Conservation (phyloP, 2,329 filamentous ascomycete species). For the Colletotrichum sublineola region DNA sequence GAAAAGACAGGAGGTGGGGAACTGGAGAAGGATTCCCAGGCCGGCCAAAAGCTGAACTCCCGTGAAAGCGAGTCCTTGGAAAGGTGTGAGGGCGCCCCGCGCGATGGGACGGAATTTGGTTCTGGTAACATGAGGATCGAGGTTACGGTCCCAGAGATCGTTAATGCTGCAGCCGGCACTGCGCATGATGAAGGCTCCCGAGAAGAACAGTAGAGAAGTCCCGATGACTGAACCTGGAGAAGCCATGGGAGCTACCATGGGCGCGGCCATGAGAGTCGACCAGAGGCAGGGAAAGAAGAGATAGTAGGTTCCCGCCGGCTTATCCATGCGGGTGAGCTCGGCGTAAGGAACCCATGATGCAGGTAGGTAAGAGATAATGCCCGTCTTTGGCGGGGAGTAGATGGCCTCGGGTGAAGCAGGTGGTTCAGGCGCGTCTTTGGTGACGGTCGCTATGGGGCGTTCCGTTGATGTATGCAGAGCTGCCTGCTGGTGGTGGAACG, state of each 20-base stretch:
- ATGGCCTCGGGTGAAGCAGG: constrained; percentile 44
- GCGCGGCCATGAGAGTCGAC: constrained; percentile 84
- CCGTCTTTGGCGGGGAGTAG: constrained; percentile 80
- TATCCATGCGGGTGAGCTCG: constrained; percentile 85
- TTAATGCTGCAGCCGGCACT: constrained; percentile 91
- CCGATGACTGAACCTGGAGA: constrained; percentile 72
- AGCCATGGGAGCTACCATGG: constrained; percentile 73
- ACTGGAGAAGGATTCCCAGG: constrained; percentile 80
- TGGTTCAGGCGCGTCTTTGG: constrained; percentile 39
- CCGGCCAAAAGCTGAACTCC: constrained; percentile 81
- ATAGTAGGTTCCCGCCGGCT: constrained; percentile 85
- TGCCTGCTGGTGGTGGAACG: constrained; percentile 6
- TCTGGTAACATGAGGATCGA: constrained; percentile 83
- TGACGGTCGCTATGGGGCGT: constrained; percentile 20
- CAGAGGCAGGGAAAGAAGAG: constrained; percentile 89
- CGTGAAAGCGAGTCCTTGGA: constrained; percentile 80
- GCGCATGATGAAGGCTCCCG: constrained; percentile 86
- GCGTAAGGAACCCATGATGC: constrained; percentile 81
- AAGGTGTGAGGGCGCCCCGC: constrained; percentile 79
- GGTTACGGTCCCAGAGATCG: constrained; percentile 89
- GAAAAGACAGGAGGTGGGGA: constrained; percentile 79
- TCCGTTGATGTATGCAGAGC: constrained; percentile 39
- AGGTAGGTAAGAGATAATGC: constrained; percentile 79
- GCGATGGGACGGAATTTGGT: constrained; percentile 86
- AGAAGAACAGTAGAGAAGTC: constrained; percentile 78